Evolutionary conservation across 2,329 filamentous ascomycete genomes (phyloP).

Genomic region (Fusarium fracticaudum): DNA sequence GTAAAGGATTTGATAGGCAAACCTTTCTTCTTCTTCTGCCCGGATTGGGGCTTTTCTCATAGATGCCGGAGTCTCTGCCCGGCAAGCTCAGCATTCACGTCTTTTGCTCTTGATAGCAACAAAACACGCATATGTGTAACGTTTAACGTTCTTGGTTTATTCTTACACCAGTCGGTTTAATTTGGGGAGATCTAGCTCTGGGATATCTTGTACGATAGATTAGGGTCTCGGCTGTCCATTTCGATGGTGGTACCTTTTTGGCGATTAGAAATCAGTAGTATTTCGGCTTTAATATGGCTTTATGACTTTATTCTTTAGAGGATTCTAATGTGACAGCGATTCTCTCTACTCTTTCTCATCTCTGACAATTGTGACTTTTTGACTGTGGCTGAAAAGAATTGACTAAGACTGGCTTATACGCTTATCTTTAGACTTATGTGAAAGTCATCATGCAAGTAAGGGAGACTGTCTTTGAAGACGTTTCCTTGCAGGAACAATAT

Average conservation of each 20-base stretch:
- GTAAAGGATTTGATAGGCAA: constrained; percentile 26
- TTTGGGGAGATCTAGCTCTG: constrained; percentile 17
- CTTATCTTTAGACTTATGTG: neutral
- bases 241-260: constrained; percentile 35
- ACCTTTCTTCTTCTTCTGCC: neutral
- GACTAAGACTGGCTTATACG: neutral
- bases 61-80: neutral
- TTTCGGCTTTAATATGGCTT: constrained; percentile 38
- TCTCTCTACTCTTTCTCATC: neutral
- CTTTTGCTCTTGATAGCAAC: constrained; percentile 2
- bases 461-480: neutral
- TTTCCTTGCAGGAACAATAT: neutral
- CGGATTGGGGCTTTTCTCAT: neutral
- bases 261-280: constrained; percentile 36
- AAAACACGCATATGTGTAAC: constrained; percentile 28
- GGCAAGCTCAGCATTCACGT: constrained; percentile 14
- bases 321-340: neutral
- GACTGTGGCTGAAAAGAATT: neutral
- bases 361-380: neutral
- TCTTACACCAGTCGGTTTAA: constrained; percentile 29
- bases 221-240: constrained; percentile 20
- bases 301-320: constrained; percentile 8
- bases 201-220: constrained; percentile 20
- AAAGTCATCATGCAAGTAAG: neutral
- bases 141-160: constrained; percentile 40